These are phyloP conservation scores for Pythium chondricola DNA, from an alignment of 352 stramenopile species.

Conservation along the genomic window DNA sequence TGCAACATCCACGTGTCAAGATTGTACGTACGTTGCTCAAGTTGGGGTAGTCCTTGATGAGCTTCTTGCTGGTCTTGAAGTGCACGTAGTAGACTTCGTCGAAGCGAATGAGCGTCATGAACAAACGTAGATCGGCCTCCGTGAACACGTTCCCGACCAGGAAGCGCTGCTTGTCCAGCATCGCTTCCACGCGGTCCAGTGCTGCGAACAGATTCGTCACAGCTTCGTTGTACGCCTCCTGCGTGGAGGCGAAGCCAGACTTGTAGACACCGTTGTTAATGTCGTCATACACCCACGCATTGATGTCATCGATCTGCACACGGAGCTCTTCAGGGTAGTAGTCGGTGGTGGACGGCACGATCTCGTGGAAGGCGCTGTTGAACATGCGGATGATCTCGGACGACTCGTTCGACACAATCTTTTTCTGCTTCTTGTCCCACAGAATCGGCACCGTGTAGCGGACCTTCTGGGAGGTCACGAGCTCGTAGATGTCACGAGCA, in stretches of 20 bases:
- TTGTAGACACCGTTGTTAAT: slow-evolving; percentile 93
- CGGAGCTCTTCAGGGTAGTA: slow-evolving; percentile 76
- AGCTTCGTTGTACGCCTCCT: slow-evolving; percentile 85
- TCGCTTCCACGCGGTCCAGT: slow-evolving; percentile 67
- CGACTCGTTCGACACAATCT: slow-evolving; percentile 94
- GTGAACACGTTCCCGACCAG: slow-evolving; percentile 59
- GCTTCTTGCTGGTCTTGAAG: slow-evolving; percentile 88
- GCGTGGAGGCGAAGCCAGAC: slow-evolving; percentile 86
- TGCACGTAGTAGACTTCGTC: slow-evolving; percentile 82
- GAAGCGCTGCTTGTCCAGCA: slow-evolving; percentile 61
- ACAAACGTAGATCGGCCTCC: slow-evolving; percentile 78
- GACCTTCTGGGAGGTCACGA: slow-evolving; percentile 63
- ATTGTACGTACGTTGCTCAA: slow-evolving; percentile 55
- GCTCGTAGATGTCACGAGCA: slow-evolving; percentile 80
- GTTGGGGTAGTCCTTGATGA: slow-evolving; percentile 86
- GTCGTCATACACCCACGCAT: slow-evolving; percentile 89
- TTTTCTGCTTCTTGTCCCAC: slow-evolving; percentile 86
- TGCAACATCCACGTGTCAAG: too few relatives aligned
- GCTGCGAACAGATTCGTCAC: slow-evolving; percentile 59
- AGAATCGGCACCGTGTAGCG: slow-evolving; percentile 89
- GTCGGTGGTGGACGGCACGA: slow-evolving; percentile 63
- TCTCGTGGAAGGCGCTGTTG: slow-evolving; percentile 68
- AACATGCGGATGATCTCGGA: slow-evolving; percentile 93
- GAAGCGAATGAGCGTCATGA: slow-evolving; percentile 76
- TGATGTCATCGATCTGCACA: slow-evolving; percentile 84